Base-by-base conservation (phyloP, 2,329 filamentous ascomycete species). In the Aureobasidium subglaciale region DNA sequence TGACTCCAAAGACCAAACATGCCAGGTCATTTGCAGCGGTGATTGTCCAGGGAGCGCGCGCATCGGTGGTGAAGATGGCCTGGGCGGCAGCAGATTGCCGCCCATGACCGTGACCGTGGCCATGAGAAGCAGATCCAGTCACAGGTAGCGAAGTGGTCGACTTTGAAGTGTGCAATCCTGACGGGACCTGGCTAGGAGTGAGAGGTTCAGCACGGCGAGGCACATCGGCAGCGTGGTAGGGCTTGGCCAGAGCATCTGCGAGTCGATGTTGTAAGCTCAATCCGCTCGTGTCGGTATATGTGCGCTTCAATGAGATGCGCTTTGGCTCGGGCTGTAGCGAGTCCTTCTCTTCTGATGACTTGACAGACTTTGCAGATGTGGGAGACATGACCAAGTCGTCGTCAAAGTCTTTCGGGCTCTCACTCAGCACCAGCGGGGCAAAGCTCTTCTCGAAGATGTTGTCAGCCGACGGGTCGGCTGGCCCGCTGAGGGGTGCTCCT, bases 1-100 rank as follows among this genome's bases (percentile, higher is more conserved):
- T 96, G 9, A 99, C 90, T n/a, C 93, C 93, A 73, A 97, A 99
- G n/a, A 97, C 86, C 40, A 99, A 78, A 71, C 93, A 99, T 16
- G 93, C 93, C 46, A 99, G 78, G 68, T 99, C 93, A 67, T 99
- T 99, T 48, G 93, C 93, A 3, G 93, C 89, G 53, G 96, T 81
- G 58, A 99, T 96, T 1, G 92, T 99, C 88, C 90, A 99, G 3
- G 92, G 93, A 8, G 89, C 82, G 60, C 87, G 84, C 13, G 88
- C 81, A 70, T 95, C 89, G n/a, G 93, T 99, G 7, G 92, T 95
- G 68, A 99, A 99, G 56, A 99, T 96, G 53, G 93, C 93, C 70
- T 99, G 93, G 5, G 92, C 88, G 38, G 90, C 88, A 7, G 90
- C 90, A 13, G 88, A 85, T 84, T 90, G 96, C 69, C 93, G 84